phyloP scores from a whole-genome alignment of 2,329 filamentous ascomycete genomes.

The Scedosporium minutisporum region DNA sequence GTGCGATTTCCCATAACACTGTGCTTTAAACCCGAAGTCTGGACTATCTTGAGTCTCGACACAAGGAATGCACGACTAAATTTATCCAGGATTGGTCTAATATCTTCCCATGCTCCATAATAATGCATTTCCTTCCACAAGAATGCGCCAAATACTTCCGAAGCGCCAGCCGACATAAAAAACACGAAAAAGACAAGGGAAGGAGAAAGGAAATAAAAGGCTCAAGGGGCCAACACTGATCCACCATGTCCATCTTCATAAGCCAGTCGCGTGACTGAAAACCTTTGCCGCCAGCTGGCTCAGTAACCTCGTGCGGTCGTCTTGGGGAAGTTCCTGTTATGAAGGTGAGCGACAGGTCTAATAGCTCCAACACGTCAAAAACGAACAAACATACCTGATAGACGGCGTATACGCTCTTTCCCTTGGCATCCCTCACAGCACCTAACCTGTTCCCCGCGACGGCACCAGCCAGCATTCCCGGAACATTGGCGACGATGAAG shows the following conservation, averaged over 20 bases:
- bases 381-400: constrained; percentile 47
- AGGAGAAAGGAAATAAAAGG: background rate
- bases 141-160: background rate
- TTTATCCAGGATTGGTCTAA: background rate
- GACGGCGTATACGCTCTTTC: constrained; percentile 90
- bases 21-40: too few species aligned
- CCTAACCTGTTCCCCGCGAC: constrained; percentile 91
- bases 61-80: too few species aligned
- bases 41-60: too few species aligned
- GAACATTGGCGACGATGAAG: constrained; percentile 90
- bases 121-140: background rate
- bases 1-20: background rate
- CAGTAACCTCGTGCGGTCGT: constrained; percentile 70
- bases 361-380: background rate
- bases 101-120: background rate
- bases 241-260: constrained; percentile 18
- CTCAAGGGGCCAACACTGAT: background rate
- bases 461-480: constrained; percentile 78
- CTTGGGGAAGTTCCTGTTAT: constrained; percentile 65
- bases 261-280: constrained; percentile 67
- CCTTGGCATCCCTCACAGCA: constrained; percentile 76
- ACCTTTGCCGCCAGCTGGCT: constrained; percentile 79
- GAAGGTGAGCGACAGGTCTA: background rate
- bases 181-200: constrained; percentile 2
- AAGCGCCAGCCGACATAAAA: background rate